Conservation (phyloP, 2,329 filamentous ascomycete species). For the Bipolaris victoriae region DNA sequence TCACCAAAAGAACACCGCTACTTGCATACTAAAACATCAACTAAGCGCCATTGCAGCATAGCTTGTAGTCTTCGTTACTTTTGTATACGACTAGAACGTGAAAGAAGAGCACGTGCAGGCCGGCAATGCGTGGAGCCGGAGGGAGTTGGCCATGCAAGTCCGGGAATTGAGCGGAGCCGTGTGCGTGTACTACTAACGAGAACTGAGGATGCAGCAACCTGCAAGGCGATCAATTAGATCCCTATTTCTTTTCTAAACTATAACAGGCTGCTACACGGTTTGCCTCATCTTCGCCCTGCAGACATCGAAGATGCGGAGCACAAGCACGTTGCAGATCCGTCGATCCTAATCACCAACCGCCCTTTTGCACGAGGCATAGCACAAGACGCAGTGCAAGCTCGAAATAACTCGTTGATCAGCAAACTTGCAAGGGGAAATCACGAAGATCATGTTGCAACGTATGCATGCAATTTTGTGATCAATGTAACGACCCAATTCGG, state of each 20-base stretch:
- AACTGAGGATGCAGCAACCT: background rate
- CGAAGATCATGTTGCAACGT: background rate
- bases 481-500: background rate
- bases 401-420: background rate
- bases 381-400: background rate
- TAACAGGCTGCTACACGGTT: background rate
- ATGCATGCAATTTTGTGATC: background rate
- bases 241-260: background rate
- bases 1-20: background rate
- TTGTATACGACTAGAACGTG: background rate
- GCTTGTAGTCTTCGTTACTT: background rate
- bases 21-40: background rate
- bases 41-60: background rate
- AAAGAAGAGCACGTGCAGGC: background rate
- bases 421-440: background rate
- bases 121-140: constrained; percentile 1
- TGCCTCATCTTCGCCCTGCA: background rate
- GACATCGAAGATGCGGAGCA: background rate
- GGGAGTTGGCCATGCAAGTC: background rate
- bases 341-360: background rate
- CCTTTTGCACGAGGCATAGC: background rate
- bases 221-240: background rate
- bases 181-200: background rate
- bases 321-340: background rate
- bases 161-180: constrained; percentile 5